These are phyloP conservation scores for Barnettozyma wickerhamii DNA, from an alignment of 805 yeast genomes.

Conservation along the genomic window DNA sequence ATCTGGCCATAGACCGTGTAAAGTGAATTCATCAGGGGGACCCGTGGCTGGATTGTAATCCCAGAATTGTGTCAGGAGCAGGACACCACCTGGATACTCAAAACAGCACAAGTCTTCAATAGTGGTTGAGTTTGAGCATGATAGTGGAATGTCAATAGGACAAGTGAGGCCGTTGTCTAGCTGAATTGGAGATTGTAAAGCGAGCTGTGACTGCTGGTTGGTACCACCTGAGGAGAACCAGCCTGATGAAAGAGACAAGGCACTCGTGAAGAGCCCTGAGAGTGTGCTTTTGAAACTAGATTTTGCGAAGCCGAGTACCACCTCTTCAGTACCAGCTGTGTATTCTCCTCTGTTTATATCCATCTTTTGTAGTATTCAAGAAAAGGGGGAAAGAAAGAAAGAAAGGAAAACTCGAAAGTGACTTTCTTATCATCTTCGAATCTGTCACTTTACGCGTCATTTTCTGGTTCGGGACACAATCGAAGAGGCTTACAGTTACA, in stretches of 20 bases:
- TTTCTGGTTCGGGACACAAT: background rate
- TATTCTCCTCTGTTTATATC: no score
- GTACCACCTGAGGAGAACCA: background rate
- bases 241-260: background rate
- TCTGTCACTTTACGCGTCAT: background rate
- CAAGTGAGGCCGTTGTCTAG: conserved; percentile 29
- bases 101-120: conserved; percentile 71
- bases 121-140: conserved; percentile 55
- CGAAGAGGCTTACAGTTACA: no score
- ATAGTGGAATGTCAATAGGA: conserved; percentile 53
- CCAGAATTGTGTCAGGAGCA: conserved; percentile 91
- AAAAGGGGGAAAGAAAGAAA: no score
- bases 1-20: conserved; percentile 90
- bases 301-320: no score
- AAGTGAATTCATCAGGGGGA: conserved; percentile 64
- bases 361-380: no score
- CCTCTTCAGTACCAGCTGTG: no score
- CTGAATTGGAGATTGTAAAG: background rate
- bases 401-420: no score
- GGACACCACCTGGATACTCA: conserved; percentile 81
- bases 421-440: background rate
- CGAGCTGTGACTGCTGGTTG: background rate
- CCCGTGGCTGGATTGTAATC: conserved; percentile 76
- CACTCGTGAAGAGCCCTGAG: background rate
- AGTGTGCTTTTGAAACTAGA: background rate